Evolutionary conservation across 1,139 yeast genomes (phyloP).

Genomic region (Candida neerlandica): DNA sequence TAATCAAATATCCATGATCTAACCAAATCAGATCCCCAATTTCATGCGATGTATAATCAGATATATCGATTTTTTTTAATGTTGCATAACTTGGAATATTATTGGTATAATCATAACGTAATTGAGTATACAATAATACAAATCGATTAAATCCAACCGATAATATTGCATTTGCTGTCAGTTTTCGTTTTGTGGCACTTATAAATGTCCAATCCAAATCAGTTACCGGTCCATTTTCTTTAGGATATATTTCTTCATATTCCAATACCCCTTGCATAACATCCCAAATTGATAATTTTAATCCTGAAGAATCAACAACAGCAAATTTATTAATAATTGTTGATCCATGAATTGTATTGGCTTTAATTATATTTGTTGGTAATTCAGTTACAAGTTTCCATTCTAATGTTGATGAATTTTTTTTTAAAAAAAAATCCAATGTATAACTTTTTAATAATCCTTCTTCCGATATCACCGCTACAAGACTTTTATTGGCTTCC

Average conservation of each 20-base stretch:
- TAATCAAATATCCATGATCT: conserved; percentile 72
- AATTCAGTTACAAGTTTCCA: conserved; percentile 58
- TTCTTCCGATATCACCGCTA: conserved; percentile 56
- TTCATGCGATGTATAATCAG: conserved; percentile 70
- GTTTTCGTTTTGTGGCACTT: conserved; percentile 28
- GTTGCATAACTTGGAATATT: conserved; percentile 75
- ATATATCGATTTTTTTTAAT: conserved; percentile 71
- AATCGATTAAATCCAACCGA: conserved; percentile 73
- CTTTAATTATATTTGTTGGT: conserved; percentile 56
- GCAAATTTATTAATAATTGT: conserved; percentile 71
- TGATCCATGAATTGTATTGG: conserved; percentile 67
- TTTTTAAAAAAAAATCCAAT: conserved; percentile 22
- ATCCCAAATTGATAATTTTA: conserved; percentile 74
- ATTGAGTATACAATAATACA: conserved; percentile 73
- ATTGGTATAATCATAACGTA: conserved; percentile 87
- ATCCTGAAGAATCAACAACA: conserved; percentile 56
- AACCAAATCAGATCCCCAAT: conserved; percentile 93
- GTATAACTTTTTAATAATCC: conserved; percentile 57
- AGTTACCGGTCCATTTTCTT: conserved; percentile 43
- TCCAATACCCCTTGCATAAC: conserved; percentile 67
- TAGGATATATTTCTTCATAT: conserved; percentile 49
- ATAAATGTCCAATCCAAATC: conserved; percentile 85
- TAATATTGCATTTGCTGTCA: conserved; percentile 65
- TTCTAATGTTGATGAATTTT: conserved; percentile 19
- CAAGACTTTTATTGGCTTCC: conserved; percentile 46